These are phyloP conservation scores for Podila verticillata DNA, from an alignment of 192 early-diverging fungal species.

Conservation along the genomic window DNA sequence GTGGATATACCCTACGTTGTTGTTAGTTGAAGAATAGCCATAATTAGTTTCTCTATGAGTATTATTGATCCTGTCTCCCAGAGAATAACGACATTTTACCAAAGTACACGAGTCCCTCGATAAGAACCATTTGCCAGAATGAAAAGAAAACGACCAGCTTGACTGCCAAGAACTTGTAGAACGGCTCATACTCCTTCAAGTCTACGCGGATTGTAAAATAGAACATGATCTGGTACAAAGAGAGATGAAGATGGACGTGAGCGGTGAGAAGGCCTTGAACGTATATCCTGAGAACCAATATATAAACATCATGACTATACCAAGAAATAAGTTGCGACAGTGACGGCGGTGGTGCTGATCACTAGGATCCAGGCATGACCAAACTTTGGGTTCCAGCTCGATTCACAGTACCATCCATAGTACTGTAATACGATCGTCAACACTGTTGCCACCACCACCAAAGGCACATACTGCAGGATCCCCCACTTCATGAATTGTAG, in stretches of 20 bases:
- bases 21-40: not conserved
- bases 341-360: conserved; percentile 67
- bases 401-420: conserved; percentile 67
- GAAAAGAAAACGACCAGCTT: conserved; percentile 55
- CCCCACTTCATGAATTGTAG: conserved; percentile 68
- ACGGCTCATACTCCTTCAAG: conserved; percentile 39
- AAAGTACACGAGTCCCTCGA: conserved; percentile 50
- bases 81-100: conserved; percentile 11
- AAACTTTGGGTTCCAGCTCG: conserved; percentile 72
- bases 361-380: conserved; percentile 72
- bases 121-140: conserved; percentile 44
- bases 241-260: not conserved
- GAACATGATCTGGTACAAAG: conserved; percentile 39
- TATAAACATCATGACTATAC: conserved; percentile 36
- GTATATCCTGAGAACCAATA: not conserved
- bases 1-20: conserved; percentile 25
- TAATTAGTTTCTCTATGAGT: not conserved
- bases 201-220: conserved; percentile 45
- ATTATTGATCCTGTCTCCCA: not conserved
- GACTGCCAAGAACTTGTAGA: conserved; percentile 53
- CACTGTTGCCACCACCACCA: conserved; percentile 66
- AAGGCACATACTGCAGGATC: conserved; percentile 77
- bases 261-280: no score
- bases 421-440: conserved; percentile 68
- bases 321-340: conserved; percentile 73